Evolutionary conservation across 108 stramenopile species (phyloP).

Genomic region (Discostella stelligeroides): DNA sequence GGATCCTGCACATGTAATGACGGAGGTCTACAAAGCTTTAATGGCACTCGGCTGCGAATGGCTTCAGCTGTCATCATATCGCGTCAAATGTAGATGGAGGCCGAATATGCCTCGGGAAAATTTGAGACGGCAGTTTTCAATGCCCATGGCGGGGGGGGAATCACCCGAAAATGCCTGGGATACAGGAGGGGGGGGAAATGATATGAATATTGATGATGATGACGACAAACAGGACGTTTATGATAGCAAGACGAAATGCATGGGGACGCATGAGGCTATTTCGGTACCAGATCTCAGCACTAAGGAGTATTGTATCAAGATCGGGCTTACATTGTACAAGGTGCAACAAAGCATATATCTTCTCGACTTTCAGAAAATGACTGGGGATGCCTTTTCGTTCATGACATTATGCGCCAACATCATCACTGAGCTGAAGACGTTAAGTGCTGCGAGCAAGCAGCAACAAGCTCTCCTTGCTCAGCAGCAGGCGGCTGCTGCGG

Average conservation of each 20-base stretch:
- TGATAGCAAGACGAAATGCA: slow-evolving; percentile 64
- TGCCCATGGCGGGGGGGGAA: slow-evolving; percentile 70
- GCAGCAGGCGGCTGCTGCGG: slow-evolving; percentile 64
- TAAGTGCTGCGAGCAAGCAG: slow-evolving; percentile 90
- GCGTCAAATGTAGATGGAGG: slow-evolving; percentile 96
- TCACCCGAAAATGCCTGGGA: slow-evolving; percentile 67
- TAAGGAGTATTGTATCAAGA: slow-evolving; percentile 87
- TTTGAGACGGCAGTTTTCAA: slow-evolving; percentile 33
- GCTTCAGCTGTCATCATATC: slow-evolving; percentile 91
- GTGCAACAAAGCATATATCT: slow-evolving; percentile 98
- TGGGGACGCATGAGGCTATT: slow-evolving; percentile 64
- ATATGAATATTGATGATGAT: slow-evolving; percentile 58
- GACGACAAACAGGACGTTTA: slow-evolving; percentile 30
- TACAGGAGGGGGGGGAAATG: slow-evolving; percentile 26
- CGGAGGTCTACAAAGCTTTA: slow-evolving; percentile 98
- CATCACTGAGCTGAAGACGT: slow-evolving; percentile 97
- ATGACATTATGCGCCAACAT: slow-evolving; percentile 98
- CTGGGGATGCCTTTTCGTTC: slow-evolving; percentile 98
- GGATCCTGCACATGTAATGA: slow-evolving; percentile 99
- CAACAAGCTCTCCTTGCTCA: slow-evolving; percentile 74
- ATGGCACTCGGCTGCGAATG: slow-evolving; percentile 95
- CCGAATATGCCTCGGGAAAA: slow-evolving; percentile 68
- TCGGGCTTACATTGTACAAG: slow-evolving; percentile 95
- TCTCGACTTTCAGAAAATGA: slow-evolving; percentile 96
- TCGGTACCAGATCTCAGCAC: slow-evolving; percentile 83